Evolutionary conservation across 176 grass and related monocot genomes (phyloP), one percentile per base, ranked within the genome.

Genomic region (Aechmea fasciata): DNA sequence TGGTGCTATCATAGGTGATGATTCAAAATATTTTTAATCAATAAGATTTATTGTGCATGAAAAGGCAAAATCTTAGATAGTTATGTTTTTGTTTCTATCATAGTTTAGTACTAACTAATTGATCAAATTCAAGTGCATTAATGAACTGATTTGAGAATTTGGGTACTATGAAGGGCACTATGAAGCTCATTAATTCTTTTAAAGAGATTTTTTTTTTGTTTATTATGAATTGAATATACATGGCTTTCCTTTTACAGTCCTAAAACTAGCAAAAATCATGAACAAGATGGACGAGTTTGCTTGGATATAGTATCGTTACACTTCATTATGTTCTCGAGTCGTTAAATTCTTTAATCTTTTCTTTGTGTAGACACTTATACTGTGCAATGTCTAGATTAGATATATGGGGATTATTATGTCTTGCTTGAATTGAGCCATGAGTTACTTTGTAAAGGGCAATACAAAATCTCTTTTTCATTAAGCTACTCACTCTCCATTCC

Each of bases 1-100:
- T 97, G 94, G 94, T 97, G 94, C 79, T 97, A 97, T 51, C 94
- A 97, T 64, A 92, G 88, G 94, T 97, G 87, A 50, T 64, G 57
- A 50, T 26, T 2, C 23, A 52, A 64, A 28, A 15, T 78, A 11
- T 76, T 72, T 67, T 52, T 33, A 3, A 71, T 72, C 65, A 66
- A 66, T 9, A 70, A 11, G 67, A 55, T 48, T 55, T 29, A 14
- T 33, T 71, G 26, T 62, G 57, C 48, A 52, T 71, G 26, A 48
- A 25, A 8, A 24, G 50, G 10, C 51, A 33, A 15, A 65, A 13
- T 63, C 14, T 49, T 12, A 49, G 18, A 14, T 63, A 26, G n/a
- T 41, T 62, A 61, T 61, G 63, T 49, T 14, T 51, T 50, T 59
- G 52, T n/a, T 41, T 41, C 33, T 41, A 41, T 41, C 33, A 41